Percentiles rank a stretch among this genome's conserved stretches.
These are phyloP conservation scores for Citrus unshiu DNA, from an alignment of 345 rosid genomes.

Conservation along the genomic window DNA sequence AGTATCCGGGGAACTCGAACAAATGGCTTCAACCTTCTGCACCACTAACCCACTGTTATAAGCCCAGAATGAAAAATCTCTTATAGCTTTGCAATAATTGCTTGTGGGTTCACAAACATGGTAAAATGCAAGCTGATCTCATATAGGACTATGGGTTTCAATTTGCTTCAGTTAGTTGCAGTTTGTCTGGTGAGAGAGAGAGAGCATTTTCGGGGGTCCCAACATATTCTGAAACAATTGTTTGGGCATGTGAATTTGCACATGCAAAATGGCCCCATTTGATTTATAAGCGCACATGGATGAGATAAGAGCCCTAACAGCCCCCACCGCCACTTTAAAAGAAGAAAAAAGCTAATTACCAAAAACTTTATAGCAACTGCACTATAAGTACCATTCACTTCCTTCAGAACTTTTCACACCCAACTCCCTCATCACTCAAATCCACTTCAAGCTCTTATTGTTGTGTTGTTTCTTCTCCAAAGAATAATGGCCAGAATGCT, in stretches of 20 bases:
- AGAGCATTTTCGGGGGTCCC: not conserved
- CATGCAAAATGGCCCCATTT: not conserved
- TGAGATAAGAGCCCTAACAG: not conserved
- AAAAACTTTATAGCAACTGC: not conserved
- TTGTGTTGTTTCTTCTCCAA: not conserved
- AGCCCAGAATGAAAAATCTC: no score
- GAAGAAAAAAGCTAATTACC: not conserved
- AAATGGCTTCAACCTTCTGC: no score
- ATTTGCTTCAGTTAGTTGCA: not conserved
- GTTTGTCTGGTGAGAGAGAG: not conserved
- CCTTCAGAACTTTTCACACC: not conserved
- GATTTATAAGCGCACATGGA: not conserved
- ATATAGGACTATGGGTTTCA: not conserved
- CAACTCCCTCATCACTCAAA: not conserved
- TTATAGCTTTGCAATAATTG: no score
- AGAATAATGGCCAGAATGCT: constrained; percentile 16
- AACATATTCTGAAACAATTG: not conserved
- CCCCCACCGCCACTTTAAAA: not conserved
- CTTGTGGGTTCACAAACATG: no score
- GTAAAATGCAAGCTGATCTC: not conserved
- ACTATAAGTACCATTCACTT: not conserved
- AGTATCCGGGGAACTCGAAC: no score
- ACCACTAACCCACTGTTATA: no score
- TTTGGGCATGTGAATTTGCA: not conserved
- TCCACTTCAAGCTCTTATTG: not conserved